Conservation (phyloP, 2,329 filamentous ascomycete species). For the Epichloe typhina region DNA sequence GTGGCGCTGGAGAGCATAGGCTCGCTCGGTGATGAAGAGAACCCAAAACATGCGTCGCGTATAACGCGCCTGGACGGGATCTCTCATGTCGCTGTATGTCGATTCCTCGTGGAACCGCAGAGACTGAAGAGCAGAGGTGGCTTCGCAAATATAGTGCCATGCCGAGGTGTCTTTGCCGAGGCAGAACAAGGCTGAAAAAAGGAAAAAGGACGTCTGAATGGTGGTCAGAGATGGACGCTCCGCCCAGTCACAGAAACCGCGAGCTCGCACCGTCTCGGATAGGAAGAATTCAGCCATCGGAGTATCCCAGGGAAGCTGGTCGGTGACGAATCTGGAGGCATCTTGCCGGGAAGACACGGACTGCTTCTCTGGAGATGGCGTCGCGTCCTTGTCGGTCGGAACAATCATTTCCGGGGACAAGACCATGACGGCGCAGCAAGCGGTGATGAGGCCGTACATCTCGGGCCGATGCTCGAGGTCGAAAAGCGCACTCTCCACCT, state of each 20-base stretch:
- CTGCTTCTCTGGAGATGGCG: neutral
- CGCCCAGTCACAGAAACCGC: slow-evolving; percentile 12
- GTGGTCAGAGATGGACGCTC: slow-evolving; percentile 15
- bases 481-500: slow-evolving; percentile 9
- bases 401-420: slow-evolving; percentile 16
- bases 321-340: neutral
- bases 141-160: slow-evolving; percentile 19
- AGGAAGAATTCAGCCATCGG: slow-evolving; percentile 14
- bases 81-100: slow-evolving; percentile 9
- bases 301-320: neutral
- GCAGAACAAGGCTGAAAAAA: slow-evolving; percentile 17
- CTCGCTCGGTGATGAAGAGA: slow-evolving; percentile 20
- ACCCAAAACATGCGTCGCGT: slow-evolving; percentile 17
- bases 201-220: slow-evolving; percentile 20
- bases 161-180: slow-evolving; percentile 20
- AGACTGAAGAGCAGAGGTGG: slow-evolving; percentile 16
- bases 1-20: slow-evolving; percentile 19
- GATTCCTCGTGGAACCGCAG: slow-evolving; percentile 17
- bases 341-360: neutral
- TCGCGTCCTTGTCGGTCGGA: neutral
- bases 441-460: slow-evolving; percentile 15
- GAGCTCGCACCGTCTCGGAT: slow-evolving; percentile 14
- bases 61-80: slow-evolving; percentile 7
- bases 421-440: slow-evolving; percentile 17
- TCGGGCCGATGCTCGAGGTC: slow-evolving; percentile 8